Evolutionary conservation across 805 yeast species (phyloP), one percentile per base, ranked within the genome.

Genomic region (Candida schatavii): DNA sequence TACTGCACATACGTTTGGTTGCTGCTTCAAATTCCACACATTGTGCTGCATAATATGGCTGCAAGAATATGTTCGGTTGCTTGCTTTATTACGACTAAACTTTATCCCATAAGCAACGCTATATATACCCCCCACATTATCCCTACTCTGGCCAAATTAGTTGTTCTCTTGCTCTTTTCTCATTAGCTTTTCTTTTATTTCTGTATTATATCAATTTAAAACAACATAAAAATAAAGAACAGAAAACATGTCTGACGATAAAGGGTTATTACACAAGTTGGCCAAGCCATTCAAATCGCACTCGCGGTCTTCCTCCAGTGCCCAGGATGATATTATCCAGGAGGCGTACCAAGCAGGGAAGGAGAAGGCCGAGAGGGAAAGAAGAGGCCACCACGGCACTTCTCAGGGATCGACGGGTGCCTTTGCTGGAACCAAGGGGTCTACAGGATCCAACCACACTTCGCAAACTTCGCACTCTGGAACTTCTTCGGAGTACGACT

Each of bases 221-320:
- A 31, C 35, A 4, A n/a, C 15, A 31, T 17, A 14, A 31, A 18
- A 17, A 11, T 33, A 19, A 21, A 20, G 4, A 11, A 14, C 13
- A 23, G 7, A 7, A 23, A 45, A 7, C 23, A 51, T 50, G 54
- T 45, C 54, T 34, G 51, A 50, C 38, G 57, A 53, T 26, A 52
- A 51, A 33, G 51, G 54, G 22, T 45, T 57, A 27, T 38, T 57
- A 17, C 41, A 45, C 41, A 57, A 57, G 39, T 46, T 58, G 35
- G 55, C 47, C 34, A 51, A 57, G 28, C 59, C 61, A 10, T 58
- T 58, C 46, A 49, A 43, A 38, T 46, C 49, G 38, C 40, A 38
- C 40, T 33, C 43, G 31, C 14, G 43, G 32, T n/a, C 48, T 38
- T 33, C 45, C 39, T 35, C 45, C 19, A 15, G 21, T 31, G 19